phyloP scores from a whole-genome alignment of 805 yeast genomes.

The Dipodascus geniculatus region DNA sequence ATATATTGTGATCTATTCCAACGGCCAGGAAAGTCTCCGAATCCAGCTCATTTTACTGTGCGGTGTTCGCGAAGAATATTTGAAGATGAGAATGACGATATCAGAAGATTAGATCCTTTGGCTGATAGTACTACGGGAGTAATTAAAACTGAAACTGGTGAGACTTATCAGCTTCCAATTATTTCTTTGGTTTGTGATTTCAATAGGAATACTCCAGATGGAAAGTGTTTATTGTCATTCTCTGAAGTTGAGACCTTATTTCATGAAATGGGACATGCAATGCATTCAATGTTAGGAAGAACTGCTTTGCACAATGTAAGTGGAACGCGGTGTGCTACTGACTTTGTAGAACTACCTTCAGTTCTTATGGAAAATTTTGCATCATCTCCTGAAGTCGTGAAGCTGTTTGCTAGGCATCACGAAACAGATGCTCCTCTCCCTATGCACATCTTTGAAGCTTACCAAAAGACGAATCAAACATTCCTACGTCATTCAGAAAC shows the following conservation, averaged over 20 bases:
- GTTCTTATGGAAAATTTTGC: conserved; percentile 95
- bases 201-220: conserved; percentile 27
- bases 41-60: conserved; percentile 93
- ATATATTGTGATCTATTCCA: conserved; percentile 83
- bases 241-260: conserved; percentile 86
- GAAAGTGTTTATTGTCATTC: conserved; percentile 49
- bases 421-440: conserved; percentile 54
- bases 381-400: conserved; percentile 62
- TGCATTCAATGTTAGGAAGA: conserved; percentile 93
- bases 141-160: conserved; percentile 27
- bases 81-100: conserved; percentile 14
- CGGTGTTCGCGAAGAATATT: conserved; percentile 76
- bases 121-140: conserved; percentile 3
- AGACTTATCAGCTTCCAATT: conserved; percentile 70
- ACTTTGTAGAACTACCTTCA: conserved; percentile 93
- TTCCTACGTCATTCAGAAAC: conserved; percentile 59
- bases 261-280: conserved; percentile 99
- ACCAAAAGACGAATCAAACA: conserved; percentile 38
- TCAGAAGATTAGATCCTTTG: conserved; percentile 1
- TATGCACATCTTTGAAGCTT: conserved; percentile 32
- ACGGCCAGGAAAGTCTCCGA: conserved; percentile 59
- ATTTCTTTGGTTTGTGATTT: conserved; percentile 86
- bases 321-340: conserved; percentile 93
- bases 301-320: conserved; percentile 83
- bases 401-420: conserved; percentile 61